phyloP scores from a whole-genome alignment of 768 basidiomycete species.

The Mrakia gelida region DNA sequence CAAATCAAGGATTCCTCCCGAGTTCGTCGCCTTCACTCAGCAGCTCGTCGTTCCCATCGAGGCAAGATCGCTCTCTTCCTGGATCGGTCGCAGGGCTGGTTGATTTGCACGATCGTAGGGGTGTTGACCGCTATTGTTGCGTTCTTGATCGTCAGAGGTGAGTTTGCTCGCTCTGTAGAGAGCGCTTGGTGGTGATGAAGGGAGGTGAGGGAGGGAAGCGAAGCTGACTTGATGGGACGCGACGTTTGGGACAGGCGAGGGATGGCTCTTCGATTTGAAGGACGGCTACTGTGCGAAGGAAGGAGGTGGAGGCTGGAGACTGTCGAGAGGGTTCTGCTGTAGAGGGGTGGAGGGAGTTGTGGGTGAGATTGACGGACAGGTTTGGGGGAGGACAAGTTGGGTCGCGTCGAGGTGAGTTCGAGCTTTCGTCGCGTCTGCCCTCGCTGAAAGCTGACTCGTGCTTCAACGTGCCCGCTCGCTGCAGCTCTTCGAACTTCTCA shows the following conservation, averaged over 20 bases:
- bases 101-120: slow-evolving; percentile 27
- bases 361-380: neutral
- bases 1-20: slow-evolving; percentile 17
- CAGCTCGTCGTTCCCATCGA: slow-evolving; percentile 4
- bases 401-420: neutral
- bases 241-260: slow-evolving; percentile 52
- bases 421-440: neutral
- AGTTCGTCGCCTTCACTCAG: neutral
- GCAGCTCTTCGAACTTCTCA: neutral
- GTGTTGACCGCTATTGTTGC: slow-evolving; percentile 23
- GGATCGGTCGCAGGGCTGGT: slow-evolving; percentile 28
- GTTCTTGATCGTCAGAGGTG: slow-evolving; percentile 28
- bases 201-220: neutral
- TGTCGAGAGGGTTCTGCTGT: slow-evolving; percentile 68
- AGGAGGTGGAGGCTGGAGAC: slow-evolving; percentile 55
- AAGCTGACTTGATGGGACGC: neutral
- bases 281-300: slow-evolving; percentile 70
- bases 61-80: slow-evolving; percentile 6
- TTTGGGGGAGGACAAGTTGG: neutral
- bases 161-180: neutral
- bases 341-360: slow-evolving; percentile 7
- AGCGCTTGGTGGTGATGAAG: neutral
- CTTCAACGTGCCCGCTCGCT: too few relatives aligned
- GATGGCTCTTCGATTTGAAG: slow-evolving; percentile 86
- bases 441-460: too few relatives aligned